Conservation (phyloP, 1,139 yeast genomes). For the Diutina scorzettiae region DNA sequence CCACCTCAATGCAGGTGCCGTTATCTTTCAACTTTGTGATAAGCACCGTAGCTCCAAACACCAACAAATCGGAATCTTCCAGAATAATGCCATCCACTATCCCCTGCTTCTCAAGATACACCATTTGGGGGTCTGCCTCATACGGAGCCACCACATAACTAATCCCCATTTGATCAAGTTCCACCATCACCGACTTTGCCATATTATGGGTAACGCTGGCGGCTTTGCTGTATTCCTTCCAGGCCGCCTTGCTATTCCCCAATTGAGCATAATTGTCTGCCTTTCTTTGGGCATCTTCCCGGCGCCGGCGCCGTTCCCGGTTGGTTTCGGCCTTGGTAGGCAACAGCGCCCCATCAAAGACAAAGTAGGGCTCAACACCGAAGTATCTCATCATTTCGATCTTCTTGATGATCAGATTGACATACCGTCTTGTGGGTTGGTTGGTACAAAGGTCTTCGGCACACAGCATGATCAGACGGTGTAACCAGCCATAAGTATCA, state of each 20-base stretch:
- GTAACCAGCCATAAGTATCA: slow-evolving; percentile 96
- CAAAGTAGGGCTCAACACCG: slow-evolving; percentile 75
- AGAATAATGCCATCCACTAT: slow-evolving; percentile 77
- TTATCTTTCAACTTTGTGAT: slow-evolving; percentile 73
- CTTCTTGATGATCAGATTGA: slow-evolving; percentile 48
- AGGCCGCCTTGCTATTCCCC: slow-evolving; percentile 51
- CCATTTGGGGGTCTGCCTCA: slow-evolving; percentile 98
- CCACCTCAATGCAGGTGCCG: slow-evolving; percentile 65
- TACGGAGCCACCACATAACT: slow-evolving; percentile 90
- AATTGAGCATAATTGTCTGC: slow-evolving; percentile 38
- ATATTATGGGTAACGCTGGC: slow-evolving; percentile 84
- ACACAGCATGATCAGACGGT: slow-evolving; percentile 73
- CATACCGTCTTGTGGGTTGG: slow-evolving; percentile 54
- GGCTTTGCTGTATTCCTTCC: slow-evolving; percentile 61
- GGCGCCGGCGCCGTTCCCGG: slow-evolving; percentile 39
- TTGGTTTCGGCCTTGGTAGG: slow-evolving; percentile 77
- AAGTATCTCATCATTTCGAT: slow-evolving; percentile 54
- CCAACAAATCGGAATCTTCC: slow-evolving; percentile 86
- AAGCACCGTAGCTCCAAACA: slow-evolving; percentile 72
- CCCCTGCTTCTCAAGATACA: slow-evolving; percentile 67
- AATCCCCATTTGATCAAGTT: slow-evolving; percentile 46
- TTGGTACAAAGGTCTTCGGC: slow-evolving; percentile 73
- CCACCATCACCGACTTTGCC: slow-evolving; percentile 79
- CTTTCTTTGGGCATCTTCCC: slow-evolving; percentile 44
- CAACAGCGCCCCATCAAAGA: slow-evolving; percentile 84